Percentiles rank a stretch among this genome's conserved stretches.
Conservation (phyloP, 2,329 filamentous ascomycete species). For the Gyromitra esculenta region DNA sequence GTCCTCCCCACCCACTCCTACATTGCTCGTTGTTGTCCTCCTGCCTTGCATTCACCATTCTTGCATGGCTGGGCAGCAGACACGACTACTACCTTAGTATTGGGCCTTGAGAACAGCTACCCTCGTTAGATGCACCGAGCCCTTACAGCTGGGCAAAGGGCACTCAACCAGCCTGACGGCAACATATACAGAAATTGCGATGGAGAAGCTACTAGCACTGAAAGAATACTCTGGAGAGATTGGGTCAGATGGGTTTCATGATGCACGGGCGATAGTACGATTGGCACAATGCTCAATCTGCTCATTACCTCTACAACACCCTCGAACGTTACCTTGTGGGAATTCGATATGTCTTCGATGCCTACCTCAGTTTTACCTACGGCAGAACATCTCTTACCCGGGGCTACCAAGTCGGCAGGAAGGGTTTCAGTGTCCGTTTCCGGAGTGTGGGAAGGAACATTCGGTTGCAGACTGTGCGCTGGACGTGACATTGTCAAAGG, state of each 20-base stretch:
- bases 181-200: conserved; percentile 30
- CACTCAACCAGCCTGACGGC: conserved; percentile 34
- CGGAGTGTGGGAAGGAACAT: conserved; percentile 74
- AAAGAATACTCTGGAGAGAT: conserved; percentile 44
- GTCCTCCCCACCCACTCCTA: not conserved
- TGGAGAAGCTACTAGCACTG: conserved; percentile 44
- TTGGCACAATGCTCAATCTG: conserved; percentile 82
- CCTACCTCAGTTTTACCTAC: conserved; percentile 72
- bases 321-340: conserved; percentile 83
- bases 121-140: conserved; percentile 48
- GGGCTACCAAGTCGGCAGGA: conserved; percentile 71
- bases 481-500: conserved; percentile 79
- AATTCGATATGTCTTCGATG: conserved; percentile 79
- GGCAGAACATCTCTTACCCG: conserved; percentile 80
- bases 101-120: conserved; percentile 34
- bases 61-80: conserved; percentile 45
- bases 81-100: conserved; percentile 37
- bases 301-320: conserved; percentile 72
- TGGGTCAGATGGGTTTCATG: conserved; percentile 64
- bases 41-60: conserved; percentile 21
- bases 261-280: conserved; percentile 73
- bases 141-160: conserved; percentile 37
- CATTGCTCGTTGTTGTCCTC: conserved; percentile 25
- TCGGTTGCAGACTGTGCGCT: conserved; percentile 77
- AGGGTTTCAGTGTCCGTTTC: conserved; percentile 79